phyloP scores from a whole-genome alignment of 1,139 yeast genomes.

The Suhomyces bribrorum region DNA sequence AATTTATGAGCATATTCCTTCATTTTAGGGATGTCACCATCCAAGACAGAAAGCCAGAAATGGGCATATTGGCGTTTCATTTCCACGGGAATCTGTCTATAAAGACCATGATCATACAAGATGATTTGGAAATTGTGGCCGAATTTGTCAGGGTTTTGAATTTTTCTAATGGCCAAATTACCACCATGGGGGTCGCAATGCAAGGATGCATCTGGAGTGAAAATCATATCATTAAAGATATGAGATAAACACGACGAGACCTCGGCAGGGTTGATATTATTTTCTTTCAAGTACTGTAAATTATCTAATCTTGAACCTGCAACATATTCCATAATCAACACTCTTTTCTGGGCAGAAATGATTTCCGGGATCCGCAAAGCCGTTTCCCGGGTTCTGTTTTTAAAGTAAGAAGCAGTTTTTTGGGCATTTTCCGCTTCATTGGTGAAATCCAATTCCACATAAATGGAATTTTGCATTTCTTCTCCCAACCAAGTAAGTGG shows the following conservation, averaged over 20 bases:
- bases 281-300: constrained; percentile 56
- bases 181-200: constrained; percentile 99
- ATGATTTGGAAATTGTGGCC: constrained; percentile 87
- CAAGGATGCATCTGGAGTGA: constrained; percentile 85
- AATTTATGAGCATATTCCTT: constrained; percentile 69
- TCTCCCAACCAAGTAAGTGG: constrained; percentile 94
- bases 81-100: constrained; percentile 76
- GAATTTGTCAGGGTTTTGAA: constrained; percentile 27
- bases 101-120: constrained; percentile 92
- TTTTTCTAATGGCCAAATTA: constrained; percentile 74
- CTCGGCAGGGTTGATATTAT: constrained; percentile 71
- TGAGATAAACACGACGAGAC: constrained; percentile 87
- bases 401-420: constrained; percentile 67
- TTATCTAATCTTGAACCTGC: constrained; percentile 85
- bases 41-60: constrained; percentile 88
- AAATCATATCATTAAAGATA: constrained; percentile 91
- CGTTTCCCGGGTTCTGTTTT: constrained; percentile 55
- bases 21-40: constrained; percentile 67
- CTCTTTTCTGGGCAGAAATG: constrained; percentile 63
- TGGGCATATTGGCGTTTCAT: constrained; percentile 84
- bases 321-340: constrained; percentile 85
- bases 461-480: constrained; percentile 82
- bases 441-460: constrained; percentile 82
- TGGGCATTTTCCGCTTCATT: constrained; percentile 84
- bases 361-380: constrained; percentile 81